Evolutionary conservation across 2,329 filamentous ascomycete genomes (phyloP).

Genomic region (Stagonosporopsis cucurbitacearum): DNA sequence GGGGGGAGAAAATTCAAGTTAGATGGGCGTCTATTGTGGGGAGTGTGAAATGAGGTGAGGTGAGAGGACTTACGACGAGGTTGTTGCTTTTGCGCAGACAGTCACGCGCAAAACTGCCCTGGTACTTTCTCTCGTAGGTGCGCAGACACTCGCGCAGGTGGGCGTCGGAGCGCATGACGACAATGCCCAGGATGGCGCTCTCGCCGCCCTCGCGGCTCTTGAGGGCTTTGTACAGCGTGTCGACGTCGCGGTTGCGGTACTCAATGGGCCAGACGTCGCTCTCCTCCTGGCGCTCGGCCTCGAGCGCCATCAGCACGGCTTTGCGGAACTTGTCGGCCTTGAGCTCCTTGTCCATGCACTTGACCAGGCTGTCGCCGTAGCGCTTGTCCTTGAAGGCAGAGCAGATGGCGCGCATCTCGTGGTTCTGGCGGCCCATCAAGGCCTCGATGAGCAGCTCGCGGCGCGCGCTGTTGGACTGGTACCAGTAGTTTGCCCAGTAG

Average conservation of each 20-base stretch:
- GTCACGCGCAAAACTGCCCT: conserved; percentile 84
- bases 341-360: conserved; percentile 90
- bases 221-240: conserved; percentile 72
- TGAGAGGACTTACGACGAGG: conserved; percentile 74
- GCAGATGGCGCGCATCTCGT: conserved; percentile 88
- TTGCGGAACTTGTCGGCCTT: conserved; percentile 96
- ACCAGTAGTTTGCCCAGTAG: conserved; percentile 99
- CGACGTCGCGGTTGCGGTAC: conserved; percentile 68
- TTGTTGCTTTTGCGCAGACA: conserved; percentile 90
- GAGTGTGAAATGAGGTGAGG: background rate
- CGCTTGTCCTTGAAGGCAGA: conserved; percentile 89
- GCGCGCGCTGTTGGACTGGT: conserved; percentile 83
- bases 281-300: conserved; percentile 85
- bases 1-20: too few relatives aligned
- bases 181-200: conserved; percentile 83
- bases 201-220: conserved; percentile 80
- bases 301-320: conserved; percentile 82
- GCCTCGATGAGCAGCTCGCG: conserved; percentile 91
- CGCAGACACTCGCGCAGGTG: conserved; percentile 83
- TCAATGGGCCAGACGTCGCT: conserved; percentile 67
- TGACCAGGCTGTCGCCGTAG: conserved; percentile 78
- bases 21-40: background rate
- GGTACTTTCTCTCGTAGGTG: conserved; percentile 75
- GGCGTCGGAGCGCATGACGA: conserved; percentile 78
- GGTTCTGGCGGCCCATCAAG: conserved; percentile 86